phyloP scores from a whole-genome alignment of 2,329 filamentous ascomycete species.

The Lithohypha guttulata region DNA sequence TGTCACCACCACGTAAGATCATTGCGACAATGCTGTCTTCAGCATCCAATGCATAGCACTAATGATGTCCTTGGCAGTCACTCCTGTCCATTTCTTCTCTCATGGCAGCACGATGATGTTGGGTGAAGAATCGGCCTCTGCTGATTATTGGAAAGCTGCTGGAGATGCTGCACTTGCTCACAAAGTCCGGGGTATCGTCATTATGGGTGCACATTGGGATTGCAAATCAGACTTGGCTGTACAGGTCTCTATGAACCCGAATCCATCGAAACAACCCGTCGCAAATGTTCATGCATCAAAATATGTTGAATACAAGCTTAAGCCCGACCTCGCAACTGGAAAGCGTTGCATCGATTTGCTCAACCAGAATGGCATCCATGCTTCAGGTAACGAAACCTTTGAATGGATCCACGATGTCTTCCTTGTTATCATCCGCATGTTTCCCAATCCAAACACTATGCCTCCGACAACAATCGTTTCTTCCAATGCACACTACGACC shows the following conservation, averaged over 20 bases:
- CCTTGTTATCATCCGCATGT: conserved; percentile 59
- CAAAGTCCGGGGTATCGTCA: conserved; percentile 51
- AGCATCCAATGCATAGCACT: too few relatives aligned
- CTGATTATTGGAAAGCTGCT: conserved; percentile 55
- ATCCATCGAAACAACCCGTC: conserved; percentile 51
- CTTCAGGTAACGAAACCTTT: conserved; percentile 43
- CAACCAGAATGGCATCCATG: conserved; percentile 43
- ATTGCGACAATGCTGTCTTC: too few relatives aligned
- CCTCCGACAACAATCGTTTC: conserved; percentile 54
- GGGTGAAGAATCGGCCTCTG: conserved; percentile 51
- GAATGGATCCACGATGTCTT: conserved; percentile 67
- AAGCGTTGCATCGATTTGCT: conserved; percentile 43
- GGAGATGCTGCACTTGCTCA: conserved; percentile 52
- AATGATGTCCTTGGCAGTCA: conserved; percentile 19
- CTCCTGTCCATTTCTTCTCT: conserved; percentile 57
- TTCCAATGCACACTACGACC: conserved; percentile 46
- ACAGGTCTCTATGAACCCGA: conserved; percentile 52
- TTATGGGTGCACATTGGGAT: conserved; percentile 63
- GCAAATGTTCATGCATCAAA: conserved; percentile 57
- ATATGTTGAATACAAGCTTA: conserved; percentile 52
- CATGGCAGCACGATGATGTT: conserved; percentile 65
- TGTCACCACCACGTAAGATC: too few relatives aligned
- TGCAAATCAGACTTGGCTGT: conserved; percentile 37
- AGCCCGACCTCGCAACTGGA: conserved; percentile 46
- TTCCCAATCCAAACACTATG: conserved; percentile 49